Base-by-base conservation (phyloP, 495 filamentous ascomycete genomes). In the Neurospora terricola region DNA sequence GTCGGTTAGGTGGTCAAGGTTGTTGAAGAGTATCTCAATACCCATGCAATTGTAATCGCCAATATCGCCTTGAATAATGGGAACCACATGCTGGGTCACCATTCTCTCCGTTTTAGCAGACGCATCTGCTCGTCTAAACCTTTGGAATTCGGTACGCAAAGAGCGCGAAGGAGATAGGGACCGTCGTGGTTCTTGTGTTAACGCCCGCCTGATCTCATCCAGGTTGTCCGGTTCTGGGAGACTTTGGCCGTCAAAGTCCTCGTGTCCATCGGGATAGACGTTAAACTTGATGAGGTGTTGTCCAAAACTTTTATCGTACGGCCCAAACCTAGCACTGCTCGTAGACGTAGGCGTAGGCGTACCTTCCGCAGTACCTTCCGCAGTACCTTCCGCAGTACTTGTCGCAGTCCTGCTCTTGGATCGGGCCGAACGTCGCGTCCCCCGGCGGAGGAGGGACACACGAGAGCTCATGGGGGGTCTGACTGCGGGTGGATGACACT, bases 41-140 rank as follows among this genome's bases (percentile, higher is more conserved):
- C 39, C 1, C 5, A 42, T 42, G 39, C 39, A 18, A 0, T 0
- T 42, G 14, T 0, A 0, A 42, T 42, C 39, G 39, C 14, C 14
- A 18, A 42, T 42, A 0, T 42, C 0, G 39, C 39, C 39, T 42
- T 42, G 39, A 42, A 42, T 42, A 0, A 0, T 16, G 39, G 39
- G 39, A 18, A 42, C 0, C 39, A 42, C 39, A 6, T 7, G 12
- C 14, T 16, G 0, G 0, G 0, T 16, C 39, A 42, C 39, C 39
- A 42, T 7, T 7, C 0, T 16, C 39, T 40, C 39, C 0, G 2
- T 42, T 0, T 0, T 1, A 42, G 39, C 39, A 16, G 1, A 42
- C 39, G 39, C 39, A 16, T 42, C 1, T 42, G 39, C 14, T 18
- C 0, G 39, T 0, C 0, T 5, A 42, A 42, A 42, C 39, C 0